Evolutionary conservation across 2,329 filamentous ascomycete species (phyloP).

Genomic region (Blastomyces parvus): DNA sequence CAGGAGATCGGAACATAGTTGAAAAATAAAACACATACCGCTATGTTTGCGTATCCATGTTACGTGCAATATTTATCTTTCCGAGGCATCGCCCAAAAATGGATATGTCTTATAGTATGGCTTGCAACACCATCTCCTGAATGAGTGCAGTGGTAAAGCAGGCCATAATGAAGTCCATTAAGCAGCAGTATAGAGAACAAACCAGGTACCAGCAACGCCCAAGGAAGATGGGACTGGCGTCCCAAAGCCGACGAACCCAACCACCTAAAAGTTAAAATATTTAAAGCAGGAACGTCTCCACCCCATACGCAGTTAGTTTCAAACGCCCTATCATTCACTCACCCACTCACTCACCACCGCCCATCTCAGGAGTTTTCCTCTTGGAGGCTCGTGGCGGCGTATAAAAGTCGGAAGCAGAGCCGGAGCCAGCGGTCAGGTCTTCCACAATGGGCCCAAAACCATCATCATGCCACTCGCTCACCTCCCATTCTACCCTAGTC

Average conservation of each 20-base stretch:
- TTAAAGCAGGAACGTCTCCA: background rate
- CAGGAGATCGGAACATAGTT: background rate
- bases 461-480: slow-evolving; percentile 59
- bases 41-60: background rate
- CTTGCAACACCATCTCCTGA: background rate
- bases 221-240: background rate
- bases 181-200: background rate
- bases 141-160: background rate
- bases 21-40: background rate
- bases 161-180: background rate
- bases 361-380: slow-evolving; percentile 16
- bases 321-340: background rate
- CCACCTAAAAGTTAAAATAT: background rate
- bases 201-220: background rate
- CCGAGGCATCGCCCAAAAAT: background rate
- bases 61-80: background rate
- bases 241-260: background rate
- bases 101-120: background rate
- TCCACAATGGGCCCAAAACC: slow-evolving; percentile 20
- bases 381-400: slow-evolving; percentile 8
- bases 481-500: slow-evolving; percentile 69
- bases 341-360: slow-evolving; percentile 5
- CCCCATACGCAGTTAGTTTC: background rate
- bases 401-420: background rate
- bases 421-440: slow-evolving; percentile 4